Evolutionary conservation across 441 rosid genomes (phyloP), one percentile per base, ranked within the genome.

Genomic region (Capsella rubella): DNA sequence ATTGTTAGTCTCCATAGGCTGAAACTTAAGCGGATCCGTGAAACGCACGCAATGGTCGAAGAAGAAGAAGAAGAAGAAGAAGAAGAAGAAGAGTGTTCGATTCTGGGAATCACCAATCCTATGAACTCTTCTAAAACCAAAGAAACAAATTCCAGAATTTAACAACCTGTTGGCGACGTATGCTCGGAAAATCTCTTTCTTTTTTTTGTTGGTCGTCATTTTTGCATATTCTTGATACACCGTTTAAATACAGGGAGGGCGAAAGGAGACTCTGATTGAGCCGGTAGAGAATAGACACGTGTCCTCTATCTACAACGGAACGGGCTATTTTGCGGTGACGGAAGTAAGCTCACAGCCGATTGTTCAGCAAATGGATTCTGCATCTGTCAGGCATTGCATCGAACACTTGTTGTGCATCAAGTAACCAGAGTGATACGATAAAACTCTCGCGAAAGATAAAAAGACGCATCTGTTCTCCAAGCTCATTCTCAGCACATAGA

Each of bases 141-240:
- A 14, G 39, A 54, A 54, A 29, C 21, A 16, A 46, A 46, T 21
- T 21, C 25, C 2, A 21, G 25, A 46, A 15, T 46, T 8, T 6
- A 46, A 54, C 37, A 28, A 29, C 58, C 58, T 2, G n/a, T 52
- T 6, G n/a, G 4, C n/a, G 13, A 52, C 31, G 58, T 28, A 28
- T 54, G 59, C 5, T 54, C 13, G 58, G 28, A 11, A 25, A 18
- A 9, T 52, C 1, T 50, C 54, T 51, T 25, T 5, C 6, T 0
- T 6, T 13, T 6, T 32, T 32, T 32, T 32, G 34, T 32, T 32
- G 7, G 34, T 21, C 25, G 34, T 53, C 14, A 53, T 53, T 35
- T 53, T 53, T 13, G 58, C 58, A 37, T 54, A 6, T 11, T 54
- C 58, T 54, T 28, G 37, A 54, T 29, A 54, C 58, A 6, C 37